phyloP scores from a whole-genome alignment of 192 early-diverging fungal species.

The Backusella morwellensis region DNA sequence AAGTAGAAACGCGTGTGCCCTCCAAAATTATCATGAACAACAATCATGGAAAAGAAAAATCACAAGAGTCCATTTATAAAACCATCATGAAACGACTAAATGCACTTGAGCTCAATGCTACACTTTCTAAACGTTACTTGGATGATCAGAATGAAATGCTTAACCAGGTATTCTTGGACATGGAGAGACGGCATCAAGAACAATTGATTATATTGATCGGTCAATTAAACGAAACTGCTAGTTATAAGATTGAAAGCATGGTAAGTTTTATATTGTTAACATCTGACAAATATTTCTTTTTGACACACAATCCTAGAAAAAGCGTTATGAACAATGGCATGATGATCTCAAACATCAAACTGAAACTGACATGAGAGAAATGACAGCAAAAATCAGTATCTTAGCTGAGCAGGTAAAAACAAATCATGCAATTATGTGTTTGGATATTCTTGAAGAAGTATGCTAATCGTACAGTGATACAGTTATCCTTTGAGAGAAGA shows the following conservation, averaged over 20 bases:
- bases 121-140: conserved; percentile 68
- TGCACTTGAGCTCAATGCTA: conserved; percentile 80
- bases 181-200: conserved; percentile 58
- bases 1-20: background rate
- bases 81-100: conserved; percentile 84
- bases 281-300: background rate
- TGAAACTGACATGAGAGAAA: conserved; percentile 36
- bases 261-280: conserved; percentile 28
- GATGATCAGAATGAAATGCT: conserved; percentile 75
- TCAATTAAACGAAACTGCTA: conserved; percentile 64
- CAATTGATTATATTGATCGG: conserved; percentile 60
- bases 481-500: conserved; percentile 46
- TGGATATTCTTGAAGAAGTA: background rate
- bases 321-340: conserved; percentile 47
- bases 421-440: background rate
- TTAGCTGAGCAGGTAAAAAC: conserved; percentile 41
- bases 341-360: conserved; percentile 41
- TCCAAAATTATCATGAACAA: background rate
- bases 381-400: conserved; percentile 41
- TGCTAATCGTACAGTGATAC: background rate
- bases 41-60: conserved; percentile 24
- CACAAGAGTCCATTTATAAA: conserved; percentile 86
- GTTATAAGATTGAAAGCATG: conserved; percentile 60
- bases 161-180: conserved; percentile 57
- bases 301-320: conserved; percentile 24